Evolutionary conservation across 106 monocot genomes (phyloP), one percentile per base, ranked within the genome.

Genomic region (Dioscorea zingiberensis): DNA sequence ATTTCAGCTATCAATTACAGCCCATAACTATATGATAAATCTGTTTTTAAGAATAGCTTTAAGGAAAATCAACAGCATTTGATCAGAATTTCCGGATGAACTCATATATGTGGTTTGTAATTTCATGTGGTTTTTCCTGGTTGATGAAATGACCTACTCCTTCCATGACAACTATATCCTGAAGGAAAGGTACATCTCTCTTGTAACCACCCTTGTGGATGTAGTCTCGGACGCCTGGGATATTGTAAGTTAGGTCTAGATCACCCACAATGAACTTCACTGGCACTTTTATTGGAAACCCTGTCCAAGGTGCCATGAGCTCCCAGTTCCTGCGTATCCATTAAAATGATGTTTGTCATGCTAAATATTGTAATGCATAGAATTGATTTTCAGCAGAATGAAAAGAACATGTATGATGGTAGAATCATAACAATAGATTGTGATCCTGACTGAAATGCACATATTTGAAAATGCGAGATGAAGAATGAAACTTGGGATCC

Each of bases 91-190:
- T 80, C 5, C 54, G 44, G 59, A 80, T 69, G 53, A 80, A 80
- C 26, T 74, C 65, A 7, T 69, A 74, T 4, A 80, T 74, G 49
- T 74, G 79, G 55, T 80, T 69, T 19, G 79, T 53, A 4, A 80
- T 67, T 51, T 74, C 79, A 26, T 70, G 0, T 16, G 74, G 69
- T 28, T 48, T 74, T 23, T 45, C 63, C 38, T 63, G 44, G 63
- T 63, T 63, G 30, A 63, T 63, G 63, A 45, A 63, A 18, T 80
- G 79, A 2, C 69, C 65, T 21, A 70, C 79, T 10, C 69, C 79
- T 65, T 79, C 62, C 63, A 79, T 63, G 7, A 80, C 59, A 10
- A 74, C 79, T 4, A 80, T 51, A 32, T 80, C 79, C 54, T 80
- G 64, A 15, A 80, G 58, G 60, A 65, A 65, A 18, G 79, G 79